Percentiles rank a stretch among this genome's conserved stretches.
Conservation (phyloP, 805 yeast genomes). For the Ogataea methanolica region DNA sequence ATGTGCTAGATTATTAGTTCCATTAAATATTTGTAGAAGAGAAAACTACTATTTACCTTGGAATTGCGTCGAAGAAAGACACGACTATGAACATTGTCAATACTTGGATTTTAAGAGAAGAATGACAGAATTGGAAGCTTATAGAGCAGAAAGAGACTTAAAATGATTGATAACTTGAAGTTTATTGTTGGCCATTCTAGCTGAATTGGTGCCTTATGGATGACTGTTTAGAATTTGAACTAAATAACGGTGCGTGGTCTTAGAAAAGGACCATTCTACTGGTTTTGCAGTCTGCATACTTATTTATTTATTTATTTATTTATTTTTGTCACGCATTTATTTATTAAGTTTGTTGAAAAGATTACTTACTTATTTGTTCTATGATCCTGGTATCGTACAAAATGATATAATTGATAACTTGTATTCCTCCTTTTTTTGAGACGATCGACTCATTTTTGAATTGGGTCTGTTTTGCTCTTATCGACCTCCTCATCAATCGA, state of each 20-base stretch:
- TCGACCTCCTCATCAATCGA: no score
- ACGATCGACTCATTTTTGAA: no score
- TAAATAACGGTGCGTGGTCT: no score
- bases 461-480: no score
- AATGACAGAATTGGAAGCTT: slow-evolving; percentile 61
- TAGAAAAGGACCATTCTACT: no score
- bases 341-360: not conserved
- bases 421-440: no score
- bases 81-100: slow-evolving; percentile 80
- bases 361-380: not conserved
- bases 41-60: slow-evolving; percentile 58
- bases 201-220: no score
- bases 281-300: not conserved
- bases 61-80: slow-evolving; percentile 76
- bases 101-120: slow-evolving; percentile 78
- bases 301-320: slow-evolving; percentile 2
- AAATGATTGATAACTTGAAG: not conserved
- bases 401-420: no score
- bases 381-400: no score
- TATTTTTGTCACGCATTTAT: not conserved
- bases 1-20: slow-evolving; percentile 64
- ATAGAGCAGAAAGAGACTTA: slow-evolving; percentile 37
- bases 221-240: no score
- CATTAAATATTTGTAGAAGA: slow-evolving; percentile 56
- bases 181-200: no score